Evolutionary conservation across 192 early-diverging fungal species (phyloP).

Genomic region (Powellomyces hirtus): DNA sequence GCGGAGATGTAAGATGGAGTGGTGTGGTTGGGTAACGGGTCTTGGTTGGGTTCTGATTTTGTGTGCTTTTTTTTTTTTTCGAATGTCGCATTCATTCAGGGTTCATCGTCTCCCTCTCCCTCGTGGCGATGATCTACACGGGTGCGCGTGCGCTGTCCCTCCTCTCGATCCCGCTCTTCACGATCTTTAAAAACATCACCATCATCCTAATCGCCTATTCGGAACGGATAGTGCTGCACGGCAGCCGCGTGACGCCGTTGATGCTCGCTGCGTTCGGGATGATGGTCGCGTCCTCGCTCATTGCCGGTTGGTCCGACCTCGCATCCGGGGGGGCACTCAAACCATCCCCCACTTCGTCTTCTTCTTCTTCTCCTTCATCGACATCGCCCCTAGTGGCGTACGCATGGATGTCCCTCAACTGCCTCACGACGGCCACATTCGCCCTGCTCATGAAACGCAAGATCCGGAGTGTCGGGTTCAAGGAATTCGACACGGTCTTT

Average conservation of each 20-base stretch:
- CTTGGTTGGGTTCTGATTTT: too few species aligned
- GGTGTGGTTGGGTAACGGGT: not conserved
- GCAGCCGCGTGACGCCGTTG: slow-evolving; percentile 69
- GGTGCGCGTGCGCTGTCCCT: slow-evolving; percentile 92
- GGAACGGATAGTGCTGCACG: slow-evolving; percentile 82
- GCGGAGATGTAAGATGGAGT: slow-evolving; percentile 17
- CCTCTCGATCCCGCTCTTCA: slow-evolving; percentile 91
- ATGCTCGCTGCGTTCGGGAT: slow-evolving; percentile 82
- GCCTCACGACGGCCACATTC: slow-evolving; percentile 82
- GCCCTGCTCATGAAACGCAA: slow-evolving; percentile 87
- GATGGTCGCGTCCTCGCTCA: slow-evolving; percentile 77
- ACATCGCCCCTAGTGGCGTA: slow-evolving; percentile 25
- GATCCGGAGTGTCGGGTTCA: slow-evolving; percentile 87
- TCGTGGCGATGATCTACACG: slow-evolving; percentile 96
- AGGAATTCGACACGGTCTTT: slow-evolving; percentile 97
- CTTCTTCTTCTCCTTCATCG: not conserved
- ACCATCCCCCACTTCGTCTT: not conserved
- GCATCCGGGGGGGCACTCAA: slow-evolving; percentile 34
- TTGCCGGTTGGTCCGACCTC: slow-evolving; percentile 68
- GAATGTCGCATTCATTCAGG: slow-evolving; percentile 33
- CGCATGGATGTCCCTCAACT: slow-evolving; percentile 91
- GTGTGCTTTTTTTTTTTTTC: not conserved
- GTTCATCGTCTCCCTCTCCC: slow-evolving; percentile 80
- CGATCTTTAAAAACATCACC: slow-evolving; percentile 98
- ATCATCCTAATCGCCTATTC: slow-evolving; percentile 96